phyloP scores from a whole-genome alignment of 2,329 filamentous ascomycete genomes.

The Penicillium hordei region DNA sequence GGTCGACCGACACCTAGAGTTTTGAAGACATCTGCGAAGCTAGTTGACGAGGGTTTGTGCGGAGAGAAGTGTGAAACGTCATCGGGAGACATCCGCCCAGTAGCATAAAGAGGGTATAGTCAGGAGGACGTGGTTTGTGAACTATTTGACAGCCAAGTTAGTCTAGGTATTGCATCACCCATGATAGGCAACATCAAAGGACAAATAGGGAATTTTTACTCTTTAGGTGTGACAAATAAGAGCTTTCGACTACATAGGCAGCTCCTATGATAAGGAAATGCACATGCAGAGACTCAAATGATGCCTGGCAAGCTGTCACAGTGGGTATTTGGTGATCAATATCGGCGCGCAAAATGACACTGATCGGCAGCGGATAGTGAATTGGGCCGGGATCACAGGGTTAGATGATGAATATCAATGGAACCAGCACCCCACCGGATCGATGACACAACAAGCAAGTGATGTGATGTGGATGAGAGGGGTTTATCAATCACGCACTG shows the following conservation, averaged over 20 bases:
- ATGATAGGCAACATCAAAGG: background rate
- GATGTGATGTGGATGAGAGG: constrained; percentile 13
- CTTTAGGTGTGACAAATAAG: background rate
- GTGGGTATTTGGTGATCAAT: constrained; percentile 16
- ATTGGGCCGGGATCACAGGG: background rate
- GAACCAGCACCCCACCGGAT: background rate
- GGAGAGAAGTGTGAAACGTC: constrained; percentile 40
- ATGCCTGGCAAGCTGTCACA: constrained; percentile 10
- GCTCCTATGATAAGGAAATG: constrained; percentile 7
- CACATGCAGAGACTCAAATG: constrained; percentile 15
- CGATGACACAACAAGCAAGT: constrained; percentile 3
- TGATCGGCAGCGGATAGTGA: constrained; percentile 5
- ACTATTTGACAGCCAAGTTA: constrained; percentile 11
- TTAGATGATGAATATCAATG: background rate
- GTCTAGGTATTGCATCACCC: constrained; percentile 15
- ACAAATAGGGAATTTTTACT: constrained; percentile 8
- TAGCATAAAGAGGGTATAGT: constrained; percentile 10
- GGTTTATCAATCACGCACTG: constrained; percentile 13
- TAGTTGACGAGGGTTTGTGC: constrained; percentile 39
- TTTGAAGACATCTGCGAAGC: constrained; percentile 46
- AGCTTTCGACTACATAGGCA: constrained; percentile 14
- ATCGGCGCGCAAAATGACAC: constrained; percentile 7
- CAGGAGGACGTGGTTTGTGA: background rate
- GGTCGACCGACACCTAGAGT: constrained; percentile 42
- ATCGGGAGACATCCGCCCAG: constrained; percentile 44